A percentile compares a stretch with the other conserved stretches of the same genome.
phyloP scores from a whole-genome alignment of 306 rosid genomes.

The Lathyrus sativus region DNA sequence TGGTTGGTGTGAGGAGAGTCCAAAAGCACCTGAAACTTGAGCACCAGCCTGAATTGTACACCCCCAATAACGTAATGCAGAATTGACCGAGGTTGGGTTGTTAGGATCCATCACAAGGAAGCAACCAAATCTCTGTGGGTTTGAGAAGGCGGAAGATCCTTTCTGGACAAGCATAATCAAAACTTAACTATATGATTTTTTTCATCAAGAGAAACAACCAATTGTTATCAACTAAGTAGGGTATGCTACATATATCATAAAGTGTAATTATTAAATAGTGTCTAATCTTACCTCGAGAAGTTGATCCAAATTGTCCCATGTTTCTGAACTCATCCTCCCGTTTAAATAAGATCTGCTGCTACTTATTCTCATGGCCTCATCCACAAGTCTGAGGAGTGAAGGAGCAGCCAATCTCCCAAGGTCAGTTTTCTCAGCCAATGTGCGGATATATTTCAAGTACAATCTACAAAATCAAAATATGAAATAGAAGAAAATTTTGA shows the following conservation, averaged over 20 bases:
- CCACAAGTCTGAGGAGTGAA: slow-evolving; percentile 84
- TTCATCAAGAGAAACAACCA: not conserved
- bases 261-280: slow-evolving; percentile 16
- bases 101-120: slow-evolving; percentile 78
- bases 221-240: not conserved
- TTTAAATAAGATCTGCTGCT: slow-evolving; percentile 50
- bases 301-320: slow-evolving; percentile 76
- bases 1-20: slow-evolving; percentile 45
- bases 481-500: slow-evolving; percentile 17
- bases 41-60: slow-evolving; percentile 90
- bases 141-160: slow-evolving; percentile 77
- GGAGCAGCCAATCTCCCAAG: slow-evolving; percentile 93
- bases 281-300: slow-evolving; percentile 69
- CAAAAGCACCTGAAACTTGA: slow-evolving; percentile 79
- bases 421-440: slow-evolving; percentile 84
- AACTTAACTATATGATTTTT: slow-evolving; percentile 31
- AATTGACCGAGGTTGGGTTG: slow-evolving; percentile 58
- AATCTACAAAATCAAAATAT: slow-evolving; percentile 52
- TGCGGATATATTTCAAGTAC: slow-evolving; percentile 78
- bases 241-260: not conserved
- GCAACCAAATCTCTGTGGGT: slow-evolving; percentile 72
- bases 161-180: slow-evolving; percentile 55
- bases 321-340: slow-evolving; percentile 70
- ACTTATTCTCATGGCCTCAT: slow-evolving; percentile 71
- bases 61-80: slow-evolving; percentile 95